These are phyloP conservation scores for Hypoxylon subgilvum DNA, from an alignment of 495 filamentous ascomycete species.

Conservation along the genomic window DNA sequence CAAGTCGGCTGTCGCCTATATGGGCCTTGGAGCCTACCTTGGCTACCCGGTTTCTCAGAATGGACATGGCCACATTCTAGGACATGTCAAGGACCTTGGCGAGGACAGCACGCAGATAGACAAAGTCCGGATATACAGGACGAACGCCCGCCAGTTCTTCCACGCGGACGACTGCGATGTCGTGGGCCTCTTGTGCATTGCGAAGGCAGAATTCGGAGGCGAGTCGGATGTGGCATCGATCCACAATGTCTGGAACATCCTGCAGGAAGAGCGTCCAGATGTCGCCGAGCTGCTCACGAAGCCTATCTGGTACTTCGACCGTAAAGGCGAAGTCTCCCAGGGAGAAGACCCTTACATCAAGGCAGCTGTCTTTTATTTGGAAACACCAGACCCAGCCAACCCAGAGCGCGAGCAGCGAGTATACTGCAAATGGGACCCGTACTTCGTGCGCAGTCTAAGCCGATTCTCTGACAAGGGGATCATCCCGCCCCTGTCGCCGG, in stretches of 20 bases:
- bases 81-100: conserved; percentile 88
- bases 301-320: conserved; percentile 92
- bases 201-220: conserved; percentile 78
- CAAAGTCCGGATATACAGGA: conserved; percentile 85
- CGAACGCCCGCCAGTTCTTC: conserved; percentile 80
- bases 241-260: conserved; percentile 81
- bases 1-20: conserved; percentile 85
- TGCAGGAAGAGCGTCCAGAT: conserved; percentile 77
- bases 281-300: conserved; percentile 74
- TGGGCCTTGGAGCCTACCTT: conserved; percentile 86
- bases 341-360: conserved; percentile 80
- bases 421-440: conserved; percentile 76
- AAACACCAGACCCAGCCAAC: conserved; percentile 49
- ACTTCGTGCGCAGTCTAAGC: conserved; percentile 71
- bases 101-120: conserved; percentile 82
- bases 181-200: conserved; percentile 84
- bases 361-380: conserved; percentile 76
- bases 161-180: conserved; percentile 84
- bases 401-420: conserved; percentile 45
- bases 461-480: conserved; percentile 70
- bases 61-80: conserved; percentile 82
- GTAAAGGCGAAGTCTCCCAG: conserved; percentile 80
- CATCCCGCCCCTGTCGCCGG: conserved; percentile 68
- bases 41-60: conserved; percentile 90
- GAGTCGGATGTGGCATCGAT: conserved; percentile 82